Evolutionary conservation across 192 early-diverging fungal genomes (phyloP).

Genomic region (Backusella morwellensis): DNA sequence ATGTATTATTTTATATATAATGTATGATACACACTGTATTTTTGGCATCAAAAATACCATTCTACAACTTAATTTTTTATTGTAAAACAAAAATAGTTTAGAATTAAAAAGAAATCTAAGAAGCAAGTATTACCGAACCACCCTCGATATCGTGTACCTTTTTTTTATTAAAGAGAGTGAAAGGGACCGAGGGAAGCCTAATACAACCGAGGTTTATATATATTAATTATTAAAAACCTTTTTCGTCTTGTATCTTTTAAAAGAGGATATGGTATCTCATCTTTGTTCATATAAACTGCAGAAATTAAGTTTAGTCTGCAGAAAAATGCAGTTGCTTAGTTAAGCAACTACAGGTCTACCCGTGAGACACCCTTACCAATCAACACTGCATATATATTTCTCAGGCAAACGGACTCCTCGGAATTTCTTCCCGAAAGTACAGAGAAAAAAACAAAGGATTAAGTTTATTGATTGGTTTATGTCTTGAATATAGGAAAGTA

Average conservation of each 20-base stretch:
- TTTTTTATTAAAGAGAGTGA: too few relatives aligned
- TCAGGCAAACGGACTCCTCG: neutral
- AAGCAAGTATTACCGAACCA: neutral
- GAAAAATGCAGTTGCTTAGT: neutral
- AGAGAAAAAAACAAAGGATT: neutral
- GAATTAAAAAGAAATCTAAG: too few relatives aligned
- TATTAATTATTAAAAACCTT: too few relatives aligned
- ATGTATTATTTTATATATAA: too few relatives aligned
- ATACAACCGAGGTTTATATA: too few relatives aligned
- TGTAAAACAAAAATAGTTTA: too few relatives aligned
- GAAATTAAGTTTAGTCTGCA: neutral
- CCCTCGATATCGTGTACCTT: neutral
- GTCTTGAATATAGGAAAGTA: neutral
- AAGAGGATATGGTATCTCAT: neutral
- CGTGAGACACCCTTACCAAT: neutral
- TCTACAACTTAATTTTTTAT: too few relatives aligned
- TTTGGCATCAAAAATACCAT: too few relatives aligned
- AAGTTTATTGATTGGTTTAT: neutral
- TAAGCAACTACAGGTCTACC: neutral
- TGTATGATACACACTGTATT: too few relatives aligned
- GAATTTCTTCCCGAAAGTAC: neutral
- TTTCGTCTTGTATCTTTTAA: too few relatives aligned
- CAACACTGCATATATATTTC: neutral
- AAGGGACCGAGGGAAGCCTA: too few relatives aligned
- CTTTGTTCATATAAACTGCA: neutral